phyloP scores from a whole-genome alignment of 208 protist species.

The Acanthamoeba healyi region DNA sequence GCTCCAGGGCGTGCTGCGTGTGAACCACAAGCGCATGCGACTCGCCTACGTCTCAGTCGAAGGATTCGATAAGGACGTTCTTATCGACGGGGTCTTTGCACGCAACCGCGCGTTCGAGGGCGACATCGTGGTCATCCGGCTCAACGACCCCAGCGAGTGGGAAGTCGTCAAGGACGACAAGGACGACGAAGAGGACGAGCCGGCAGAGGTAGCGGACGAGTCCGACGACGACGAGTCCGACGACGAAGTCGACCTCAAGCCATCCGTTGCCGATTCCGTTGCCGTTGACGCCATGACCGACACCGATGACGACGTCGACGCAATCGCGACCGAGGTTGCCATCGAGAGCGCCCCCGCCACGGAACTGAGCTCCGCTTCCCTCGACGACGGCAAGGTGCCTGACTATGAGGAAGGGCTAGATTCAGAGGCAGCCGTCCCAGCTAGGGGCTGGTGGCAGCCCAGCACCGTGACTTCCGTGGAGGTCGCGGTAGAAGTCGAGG shows the following conservation, averaged over 20 bases:
- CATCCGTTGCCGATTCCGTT: not conserved
- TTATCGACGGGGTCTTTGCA: conserved; percentile 73
- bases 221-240: conserved; percentile 7
- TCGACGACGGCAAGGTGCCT: not conserved
- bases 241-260: not conserved
- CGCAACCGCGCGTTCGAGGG: conserved; percentile 84
- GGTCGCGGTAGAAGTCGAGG: not conserved
- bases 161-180: conserved; percentile 64
- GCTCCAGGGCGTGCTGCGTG: conserved; percentile 72
- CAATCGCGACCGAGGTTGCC: not conserved
- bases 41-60: conserved; percentile 83
- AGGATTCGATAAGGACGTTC: conserved; percentile 78
- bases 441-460: not conserved
- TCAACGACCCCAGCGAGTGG: conserved; percentile 70
- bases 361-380: no score
- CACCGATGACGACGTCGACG: conserved; percentile 5
- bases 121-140: conserved; percentile 83
- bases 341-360: not conserved
- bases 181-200: conserved; percentile 70
- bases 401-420: not conserved
- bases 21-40: conserved; percentile 80
- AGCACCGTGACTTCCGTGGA: no score
- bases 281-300: not conserved
- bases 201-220: not conserved
- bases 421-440: not conserved